Evolutionary conservation across 2,329 filamentous ascomycete species (phyloP).

Genomic region (Colletotrichum falcatum): DNA sequence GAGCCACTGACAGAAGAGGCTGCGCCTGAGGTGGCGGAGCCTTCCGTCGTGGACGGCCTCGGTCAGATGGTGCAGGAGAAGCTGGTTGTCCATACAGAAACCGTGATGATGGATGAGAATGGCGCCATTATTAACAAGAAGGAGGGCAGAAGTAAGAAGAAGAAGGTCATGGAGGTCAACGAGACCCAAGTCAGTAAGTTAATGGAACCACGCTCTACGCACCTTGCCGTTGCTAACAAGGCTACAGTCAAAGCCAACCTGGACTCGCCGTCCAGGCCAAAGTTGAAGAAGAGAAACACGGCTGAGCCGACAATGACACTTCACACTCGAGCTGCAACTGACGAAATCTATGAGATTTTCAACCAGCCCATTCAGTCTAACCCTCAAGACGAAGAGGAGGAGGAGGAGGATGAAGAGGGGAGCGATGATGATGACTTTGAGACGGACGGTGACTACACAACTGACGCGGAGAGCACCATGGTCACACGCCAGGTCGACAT

Average conservation of each 20-base stretch:
- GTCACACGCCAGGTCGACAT: constrained; percentile 76
- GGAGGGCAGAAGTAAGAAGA: constrained; percentile 70
- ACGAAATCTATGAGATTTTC: constrained; percentile 98
- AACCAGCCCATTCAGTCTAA: constrained; percentile 78
- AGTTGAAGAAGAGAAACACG: constrained; percentile 80
- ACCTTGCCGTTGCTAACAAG: constrained; percentile 46
- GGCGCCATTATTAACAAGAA: constrained; percentile 61
- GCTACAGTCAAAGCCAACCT: constrained; percentile 87
- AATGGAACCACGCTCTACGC: neutral
- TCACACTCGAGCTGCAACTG: constrained; percentile 92
- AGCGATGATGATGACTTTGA: constrained; percentile 76
- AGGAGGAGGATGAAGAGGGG: constrained; percentile 56
- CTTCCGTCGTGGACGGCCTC: constrained; percentile 42
- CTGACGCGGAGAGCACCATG: constrained; percentile 84
- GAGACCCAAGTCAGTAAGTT: constrained; percentile 91
- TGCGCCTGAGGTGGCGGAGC: constrained; percentile 26
- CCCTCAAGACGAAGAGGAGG: constrained; percentile 48
- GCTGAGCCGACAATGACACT: constrained; percentile 97
- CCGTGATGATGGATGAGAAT: constrained; percentile 68
- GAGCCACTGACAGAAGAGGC: constrained; percentile 33
- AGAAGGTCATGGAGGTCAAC: constrained; percentile 87
- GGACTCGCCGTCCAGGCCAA: constrained; percentile 87
- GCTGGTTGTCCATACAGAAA: constrained; percentile 58
- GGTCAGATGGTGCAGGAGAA: constrained; percentile 50
- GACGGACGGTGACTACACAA: constrained; percentile 82